Base-by-base conservation (phyloP, 176 grass and related monocot genomes). In the Avena insularis region DNA sequence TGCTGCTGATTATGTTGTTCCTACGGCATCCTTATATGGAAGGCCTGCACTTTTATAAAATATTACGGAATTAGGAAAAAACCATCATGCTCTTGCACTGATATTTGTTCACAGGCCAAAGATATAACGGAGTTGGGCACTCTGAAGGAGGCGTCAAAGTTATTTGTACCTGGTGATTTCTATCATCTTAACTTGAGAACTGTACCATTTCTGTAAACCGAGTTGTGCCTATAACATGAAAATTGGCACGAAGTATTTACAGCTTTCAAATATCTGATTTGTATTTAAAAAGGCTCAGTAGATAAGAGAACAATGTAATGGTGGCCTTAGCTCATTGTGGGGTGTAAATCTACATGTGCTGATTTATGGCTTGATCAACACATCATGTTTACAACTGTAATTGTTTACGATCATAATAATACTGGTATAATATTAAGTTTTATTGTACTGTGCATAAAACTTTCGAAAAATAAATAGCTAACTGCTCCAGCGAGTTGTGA, bases 91-190 rank as follows among this genome's bases (percentile, higher is more conserved):
- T 71, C n/a, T 86, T 72, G 25, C 80, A 56, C 76, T 67, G 79
- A 84, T 88, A 63, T 86, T 57, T 71, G 17, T 88, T 70, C 75
- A 79, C 90, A 98, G 97, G 94, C 92, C 49, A 88, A 90, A 90
- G 97, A 98, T 91, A 96, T 98, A 81, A 89, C 90, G 57, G 94
- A 98, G 69, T 85, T 98, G 79, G 94, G 94, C 81, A 87, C 97
- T 71, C 61, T 98, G 66, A 96, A 94, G 89, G 89, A 96, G 80
- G 97, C 92, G 78, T 95, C 92, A 68, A 98, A 98, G 79, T 89
- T 98, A 94, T 98, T 98, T 90, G 87, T 96, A 72, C 94, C 97
- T 75, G 94, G 97, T 98, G 77, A 89, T n/a, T 90, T 84, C 59
- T 74, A 46, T 71, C 77, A 86, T 43, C 71, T 79, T 83, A 88